A percentile compares a stretch with the other conserved stretches of the same genome.
phyloP scores from a whole-genome alignment of 805 yeast genomes.

The Yamadazyma kitorensis region DNA sequence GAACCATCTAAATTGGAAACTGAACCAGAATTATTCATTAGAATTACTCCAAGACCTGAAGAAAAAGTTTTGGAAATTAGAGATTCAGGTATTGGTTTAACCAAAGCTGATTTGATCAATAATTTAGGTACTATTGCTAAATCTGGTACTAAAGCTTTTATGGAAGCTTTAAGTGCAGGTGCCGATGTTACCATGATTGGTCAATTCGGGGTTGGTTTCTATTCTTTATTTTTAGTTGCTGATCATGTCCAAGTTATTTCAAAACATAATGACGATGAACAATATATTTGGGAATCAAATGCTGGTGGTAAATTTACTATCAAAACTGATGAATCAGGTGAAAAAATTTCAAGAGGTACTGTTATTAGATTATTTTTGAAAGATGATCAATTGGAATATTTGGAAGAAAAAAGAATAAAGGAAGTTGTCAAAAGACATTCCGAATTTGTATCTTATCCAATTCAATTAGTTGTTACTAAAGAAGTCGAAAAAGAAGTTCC shows the following conservation, averaged over 20 bases:
- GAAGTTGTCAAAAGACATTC: constrained; percentile 99
- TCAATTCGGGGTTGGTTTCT: constrained; percentile 99
- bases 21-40: constrained; percentile 94
- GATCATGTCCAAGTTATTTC: constrained; percentile 98
- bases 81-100: constrained; percentile 99
- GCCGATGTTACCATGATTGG: constrained; percentile 99
- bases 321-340: constrained; percentile 83
- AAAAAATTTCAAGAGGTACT: constrained; percentile 92
- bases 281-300: constrained; percentile 99
- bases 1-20: constrained; percentile 90
- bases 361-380: constrained; percentile 92
- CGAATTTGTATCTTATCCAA: constrained; percentile 98
- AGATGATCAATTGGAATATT: constrained; percentile 98
- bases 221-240: constrained; percentile 98
- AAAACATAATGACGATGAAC: constrained; percentile 98
- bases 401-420: constrained; percentile 99
- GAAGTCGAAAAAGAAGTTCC: constrained; percentile 98
- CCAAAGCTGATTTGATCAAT: constrained; percentile 98
- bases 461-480: constrained; percentile 96
- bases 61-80: constrained; percentile 92
- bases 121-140: constrained; percentile 99
- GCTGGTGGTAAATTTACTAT: constrained; percentile 99
- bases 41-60: constrained; percentile 97
- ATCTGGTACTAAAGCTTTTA: constrained; percentile 99
- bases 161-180: constrained; percentile 99